Evolutionary conservation across 2,329 filamentous ascomycete species (phyloP).

Genomic region (Pestalotiopsis sp.): DNA sequence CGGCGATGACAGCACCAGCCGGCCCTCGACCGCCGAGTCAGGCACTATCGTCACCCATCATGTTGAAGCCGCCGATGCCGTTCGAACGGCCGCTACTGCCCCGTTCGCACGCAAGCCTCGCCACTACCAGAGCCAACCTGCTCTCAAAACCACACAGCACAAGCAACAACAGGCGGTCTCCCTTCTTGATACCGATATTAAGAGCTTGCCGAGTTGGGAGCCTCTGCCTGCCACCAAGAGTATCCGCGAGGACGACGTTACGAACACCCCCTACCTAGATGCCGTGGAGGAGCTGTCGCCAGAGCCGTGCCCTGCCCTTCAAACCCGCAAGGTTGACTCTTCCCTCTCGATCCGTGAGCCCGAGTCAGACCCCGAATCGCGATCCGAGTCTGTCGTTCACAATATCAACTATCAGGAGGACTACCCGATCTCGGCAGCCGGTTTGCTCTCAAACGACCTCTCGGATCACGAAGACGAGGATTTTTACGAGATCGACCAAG

Average conservation of each 20-base stretch:
- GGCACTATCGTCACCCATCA: not conserved
- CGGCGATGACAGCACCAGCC: constrained; percentile 12
- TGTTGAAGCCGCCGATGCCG: not conserved
- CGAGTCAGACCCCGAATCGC: constrained; percentile 14
- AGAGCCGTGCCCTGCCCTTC: constrained; percentile 18
- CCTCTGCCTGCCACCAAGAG: constrained; percentile 5
- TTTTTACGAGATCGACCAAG: constrained; percentile 61
- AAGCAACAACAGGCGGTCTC: constrained; percentile 39
- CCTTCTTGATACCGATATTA: constrained; percentile 16
- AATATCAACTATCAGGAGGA: constrained; percentile 1
- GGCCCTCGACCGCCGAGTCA: not conserved
- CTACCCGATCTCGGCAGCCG: constrained; percentile 33
- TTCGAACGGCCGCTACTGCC: not conserved
- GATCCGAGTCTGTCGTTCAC: not conserved
- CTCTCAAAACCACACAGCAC: constrained; percentile 44
- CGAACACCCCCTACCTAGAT: constrained; percentile 47
- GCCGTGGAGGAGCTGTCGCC: constrained; percentile 43
- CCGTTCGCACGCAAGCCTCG: constrained; percentile 31
- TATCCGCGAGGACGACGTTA: constrained; percentile 36
- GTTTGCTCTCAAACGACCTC: constrained; percentile 30
- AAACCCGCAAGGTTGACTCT: constrained; percentile 12
- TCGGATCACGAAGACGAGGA: constrained; percentile 73
- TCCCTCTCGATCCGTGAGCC: constrained; percentile 15
- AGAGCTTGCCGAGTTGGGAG: constrained; percentile 10
- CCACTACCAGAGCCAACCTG: constrained; percentile 58